Base-by-base conservation (phyloP, 148 eudicot species). In the Chenopodium suecicum region DNA sequence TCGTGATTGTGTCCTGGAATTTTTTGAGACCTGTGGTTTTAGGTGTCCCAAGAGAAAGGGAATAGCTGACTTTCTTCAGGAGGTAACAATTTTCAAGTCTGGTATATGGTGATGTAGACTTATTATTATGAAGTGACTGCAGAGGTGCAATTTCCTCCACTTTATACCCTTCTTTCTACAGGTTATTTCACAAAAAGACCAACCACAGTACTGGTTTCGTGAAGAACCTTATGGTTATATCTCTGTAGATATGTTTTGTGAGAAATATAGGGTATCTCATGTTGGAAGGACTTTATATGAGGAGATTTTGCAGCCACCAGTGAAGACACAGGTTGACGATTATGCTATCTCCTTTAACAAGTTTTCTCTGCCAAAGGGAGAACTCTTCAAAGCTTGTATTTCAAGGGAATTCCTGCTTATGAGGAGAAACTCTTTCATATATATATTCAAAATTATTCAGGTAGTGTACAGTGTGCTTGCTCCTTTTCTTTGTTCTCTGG, bases 101-200 rank as follows among this genome's bases (percentile, higher is more conserved):
- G 17, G 23, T 41, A 66, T 69, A 32, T 78, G 41, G 50, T 62
- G 54, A 44, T 20, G 5, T 6, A 41, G 37, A 47, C 27, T 71
- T 41, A 23, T 6, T 71, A 16, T 75, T 29, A 29, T n/a, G 23
- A 60, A 58, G 68, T 62, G 22, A 54, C 54, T 32, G 44, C 27
- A 37, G 20, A 50, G 19, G 22, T 73, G 13, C 25, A 44, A 27
- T 32, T 54, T 8, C 69, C 7, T 19, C 14, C 20, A 4, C n/a
- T 73, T 81, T 72, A 2, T 74, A 44, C 47, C 1, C n/a, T 41
- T 41, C 48, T 63, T 41, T 22, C 31, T 62, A 67, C 87, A 94
- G 97, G 93, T 93, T 71, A 87, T 91, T 52, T 92, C 98, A 22
- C 91, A 86, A 80, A 95, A 90, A 81, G 98, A 95, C 86, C 98